Conservation (phyloP, 352 stramenopile genomes). For the Globisporangium parvum region DNA sequence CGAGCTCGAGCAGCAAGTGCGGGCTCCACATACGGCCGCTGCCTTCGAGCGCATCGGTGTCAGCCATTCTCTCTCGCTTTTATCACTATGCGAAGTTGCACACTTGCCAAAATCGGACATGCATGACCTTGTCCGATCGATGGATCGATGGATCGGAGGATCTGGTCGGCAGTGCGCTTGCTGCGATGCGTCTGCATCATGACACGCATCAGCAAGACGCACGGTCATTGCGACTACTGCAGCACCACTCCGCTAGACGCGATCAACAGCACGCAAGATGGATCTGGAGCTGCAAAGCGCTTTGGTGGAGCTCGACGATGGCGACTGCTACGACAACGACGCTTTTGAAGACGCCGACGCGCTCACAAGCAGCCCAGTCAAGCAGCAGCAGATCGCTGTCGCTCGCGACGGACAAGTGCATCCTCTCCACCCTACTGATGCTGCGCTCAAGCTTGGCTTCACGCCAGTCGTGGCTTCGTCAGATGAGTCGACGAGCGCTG, state of each 20-base stretch:
- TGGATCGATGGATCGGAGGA: too few species aligned
- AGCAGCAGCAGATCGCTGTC: background rate
- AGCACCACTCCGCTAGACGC: too few species aligned
- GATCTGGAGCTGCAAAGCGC: background rate
- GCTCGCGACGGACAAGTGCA: background rate
- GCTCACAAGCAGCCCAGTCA: background rate
- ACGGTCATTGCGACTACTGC: too few species aligned
- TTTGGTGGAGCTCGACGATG: background rate
- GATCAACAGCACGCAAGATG: too few species aligned
- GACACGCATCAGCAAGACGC: too few species aligned
- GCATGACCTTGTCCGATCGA: too few species aligned
- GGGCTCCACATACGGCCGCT: constrained; percentile 42
- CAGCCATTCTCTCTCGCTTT: constrained; percentile 12
- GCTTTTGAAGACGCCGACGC: constrained; percentile 6
- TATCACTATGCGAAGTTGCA: too few species aligned
- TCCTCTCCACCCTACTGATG: background rate
- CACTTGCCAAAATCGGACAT: too few species aligned
- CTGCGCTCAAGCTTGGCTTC: background rate
- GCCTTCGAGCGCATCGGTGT: too few species aligned
- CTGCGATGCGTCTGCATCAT: too few species aligned
- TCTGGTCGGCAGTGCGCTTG: too few species aligned
- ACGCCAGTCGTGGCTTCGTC: too few species aligned
- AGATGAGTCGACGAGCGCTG: background rate
- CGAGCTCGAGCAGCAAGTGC: constrained; percentile 46
- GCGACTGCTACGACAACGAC: constrained; percentile 4